Conservation (phyloP, 1,139 yeast genomes). For the Hansenula sp. region DNA sequence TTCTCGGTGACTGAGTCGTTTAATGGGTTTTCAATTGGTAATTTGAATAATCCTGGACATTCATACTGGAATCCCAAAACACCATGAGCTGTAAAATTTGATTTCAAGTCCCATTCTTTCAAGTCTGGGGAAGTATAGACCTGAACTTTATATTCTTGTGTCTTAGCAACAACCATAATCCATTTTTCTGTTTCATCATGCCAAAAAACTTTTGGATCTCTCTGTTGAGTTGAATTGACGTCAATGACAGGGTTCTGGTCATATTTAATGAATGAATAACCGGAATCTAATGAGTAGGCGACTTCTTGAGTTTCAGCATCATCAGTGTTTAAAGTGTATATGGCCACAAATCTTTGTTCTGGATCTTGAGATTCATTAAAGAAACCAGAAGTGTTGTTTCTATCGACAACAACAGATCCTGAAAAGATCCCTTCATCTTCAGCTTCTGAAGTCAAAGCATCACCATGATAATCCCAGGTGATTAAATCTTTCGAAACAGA, state of each 20-base stretch:
- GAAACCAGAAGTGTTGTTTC: constrained; percentile 33
- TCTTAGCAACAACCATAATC: constrained; percentile 32
- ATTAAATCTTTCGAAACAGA: constrained; percentile 30
- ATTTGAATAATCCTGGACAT: constrained; percentile 31
- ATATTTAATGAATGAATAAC: constrained; percentile 29
- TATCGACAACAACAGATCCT: constrained; percentile 33
- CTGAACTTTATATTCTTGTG: constrained; percentile 30
- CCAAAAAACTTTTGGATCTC: constrained; percentile 40
- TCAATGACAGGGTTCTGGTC: constrained; percentile 31
- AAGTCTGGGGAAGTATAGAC: constrained; percentile 30
- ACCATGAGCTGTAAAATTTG: constrained; percentile 30
- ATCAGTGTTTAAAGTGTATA: constrained; percentile 28
- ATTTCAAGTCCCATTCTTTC: constrained; percentile 27
- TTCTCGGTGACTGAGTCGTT: constrained; percentile 8
- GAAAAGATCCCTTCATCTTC: constrained; percentile 30
- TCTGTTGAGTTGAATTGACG: constrained; percentile 28
- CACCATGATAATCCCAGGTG: constrained; percentile 29
- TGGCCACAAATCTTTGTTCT: constrained; percentile 31
- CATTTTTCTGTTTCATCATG: constrained; percentile 29
- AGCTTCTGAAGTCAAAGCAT: constrained; percentile 27
- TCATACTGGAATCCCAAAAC: constrained; percentile 34
- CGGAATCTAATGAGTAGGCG: constrained; percentile 34
- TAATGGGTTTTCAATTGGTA: constrained; percentile 22
- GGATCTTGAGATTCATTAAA: constrained; percentile 25
- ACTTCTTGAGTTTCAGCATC: constrained; percentile 28